Evolutionary conservation across 1,284 basidiomycete genomes (phyloP).

Genomic region (Coniferiporia weirii): DNA sequence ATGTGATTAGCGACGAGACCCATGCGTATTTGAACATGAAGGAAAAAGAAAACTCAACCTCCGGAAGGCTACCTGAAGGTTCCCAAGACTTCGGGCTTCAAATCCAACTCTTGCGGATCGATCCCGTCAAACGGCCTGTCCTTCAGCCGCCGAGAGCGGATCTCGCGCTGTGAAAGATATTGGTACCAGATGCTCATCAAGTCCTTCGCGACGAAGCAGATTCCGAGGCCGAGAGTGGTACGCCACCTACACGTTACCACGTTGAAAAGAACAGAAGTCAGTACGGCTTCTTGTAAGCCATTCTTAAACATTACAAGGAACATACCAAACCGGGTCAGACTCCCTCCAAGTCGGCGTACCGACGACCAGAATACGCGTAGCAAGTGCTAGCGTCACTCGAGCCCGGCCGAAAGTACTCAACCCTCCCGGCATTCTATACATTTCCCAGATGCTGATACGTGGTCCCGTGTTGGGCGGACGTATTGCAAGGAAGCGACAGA

Average conservation of each 20-base stretch:
- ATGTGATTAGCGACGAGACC: not conserved
- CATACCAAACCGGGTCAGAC: slow-evolving; percentile 68
- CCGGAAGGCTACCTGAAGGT: not conserved
- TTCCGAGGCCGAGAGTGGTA: slow-evolving; percentile 61
- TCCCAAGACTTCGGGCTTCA: slow-evolving; percentile 6
- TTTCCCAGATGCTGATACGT: slow-evolving; percentile 23
- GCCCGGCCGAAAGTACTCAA: slow-evolving; percentile 18
- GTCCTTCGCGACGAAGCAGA: slow-evolving; percentile 58
- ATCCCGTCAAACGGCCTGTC: slow-evolving; percentile 66
- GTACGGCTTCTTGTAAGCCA: not conserved
- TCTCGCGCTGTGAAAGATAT: slow-evolving; percentile 62
- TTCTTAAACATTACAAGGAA: not conserved
- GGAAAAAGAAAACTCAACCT: not conserved
- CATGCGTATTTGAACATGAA: not conserved
- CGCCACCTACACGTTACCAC: slow-evolving; percentile 50
- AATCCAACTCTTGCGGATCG: slow-evolving; percentile 57
- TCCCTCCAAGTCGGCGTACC: slow-evolving; percentile 57
- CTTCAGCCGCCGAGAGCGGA: slow-evolving; percentile 59
- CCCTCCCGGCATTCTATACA: slow-evolving; percentile 23
- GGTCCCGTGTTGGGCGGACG: slow-evolving; percentile 29
- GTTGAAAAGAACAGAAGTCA: slow-evolving; percentile 7
- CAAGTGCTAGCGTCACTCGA: slow-evolving; percentile 33
- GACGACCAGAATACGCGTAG: slow-evolving; percentile 44
- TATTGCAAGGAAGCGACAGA: slow-evolving; percentile 53
- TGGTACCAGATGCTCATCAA: slow-evolving; percentile 59